Evolutionary conservation across 1,139 yeast genomes (phyloP), one percentile per base, ranked within the genome.

Genomic region (Pichia sp.): DNA sequence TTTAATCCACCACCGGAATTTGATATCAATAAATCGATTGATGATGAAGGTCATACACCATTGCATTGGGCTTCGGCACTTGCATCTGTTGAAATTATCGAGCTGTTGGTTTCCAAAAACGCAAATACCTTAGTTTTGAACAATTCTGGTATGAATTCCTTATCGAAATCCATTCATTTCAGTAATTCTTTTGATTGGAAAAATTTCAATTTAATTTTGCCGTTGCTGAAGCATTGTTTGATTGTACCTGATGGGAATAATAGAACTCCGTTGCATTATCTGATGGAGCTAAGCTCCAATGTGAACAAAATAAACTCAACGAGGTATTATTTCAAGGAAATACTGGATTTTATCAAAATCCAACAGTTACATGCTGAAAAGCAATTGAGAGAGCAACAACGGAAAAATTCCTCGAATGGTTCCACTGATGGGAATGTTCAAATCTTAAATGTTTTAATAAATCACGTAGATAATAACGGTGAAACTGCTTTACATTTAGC

Each of bases 1-100:
- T 72, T 77, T 44, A 73, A 79, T 51, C 90, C 95, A 2, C 95
- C 96, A 0, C 68, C 72, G 27, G 87, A 86, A 54, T 84, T 87
- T 56, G 82, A 87, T 56, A 79, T 88, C 51, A 86, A 90, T 64
- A 90, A 79, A 51, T 79, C 90, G 5, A 86, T 92, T 39, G 98
- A 92, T 58, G 95, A 86, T 54, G 97, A 92, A 63, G 97, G 97
- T 0, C 97, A 92, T 57, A 85, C 97, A 0, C 88, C 97, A 1
- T 73, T 92, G 52, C 97, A 92, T 62, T 92, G 98, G 98, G 96
- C 97, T 0, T 79, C 95, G 9, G 88, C 97, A 0, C 83, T 92
- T 71, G 97, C 96, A 7, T 81, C 85, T 54, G 66, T 79, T 44
- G 77, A 77, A 38, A 73, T 90, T 61, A 78, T 88, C 43, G 85